Evolutionary conservation across 306 rosid genomes (phyloP).

Genomic region (Cicer pinnatifidum): DNA sequence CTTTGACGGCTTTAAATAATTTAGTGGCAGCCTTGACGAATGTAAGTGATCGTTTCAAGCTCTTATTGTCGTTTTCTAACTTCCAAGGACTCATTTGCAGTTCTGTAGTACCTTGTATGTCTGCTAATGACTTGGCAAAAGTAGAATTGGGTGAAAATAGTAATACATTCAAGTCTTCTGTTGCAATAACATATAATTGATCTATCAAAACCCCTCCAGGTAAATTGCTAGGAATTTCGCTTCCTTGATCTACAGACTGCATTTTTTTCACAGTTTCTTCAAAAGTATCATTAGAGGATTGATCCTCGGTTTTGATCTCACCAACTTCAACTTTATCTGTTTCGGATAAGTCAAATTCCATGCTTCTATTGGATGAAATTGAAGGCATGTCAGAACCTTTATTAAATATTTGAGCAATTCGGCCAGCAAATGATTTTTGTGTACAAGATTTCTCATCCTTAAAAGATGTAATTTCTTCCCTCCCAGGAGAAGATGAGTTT

Average conservation of each 20-base stretch:
- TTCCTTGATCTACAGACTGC: slow-evolving; percentile 66
- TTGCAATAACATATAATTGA: slow-evolving; percentile 68
- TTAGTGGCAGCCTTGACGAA: slow-evolving; percentile 79
- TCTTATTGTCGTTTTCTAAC: slow-evolving; percentile 58
- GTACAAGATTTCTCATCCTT: slow-evolving; percentile 62
- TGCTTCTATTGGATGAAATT: slow-evolving; percentile 43
- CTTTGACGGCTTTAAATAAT: slow-evolving; percentile 78
- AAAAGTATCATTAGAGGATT: slow-evolving; percentile 54
- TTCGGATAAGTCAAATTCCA: slow-evolving; percentile 66
- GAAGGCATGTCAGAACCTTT: slow-evolving; percentile 60
- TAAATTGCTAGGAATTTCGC: slow-evolving; percentile 72
- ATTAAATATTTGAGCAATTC: slow-evolving; percentile 74
- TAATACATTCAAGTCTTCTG: slow-evolving; percentile 67
- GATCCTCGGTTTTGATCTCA: slow-evolving; percentile 65
- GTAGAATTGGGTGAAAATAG: slow-evolving; percentile 69
- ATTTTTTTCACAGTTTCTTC: slow-evolving; percentile 66
- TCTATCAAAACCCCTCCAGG: slow-evolving; percentile 89
- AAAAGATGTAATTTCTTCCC: slow-evolving; percentile 54
- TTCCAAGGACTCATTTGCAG: slow-evolving; percentile 71
- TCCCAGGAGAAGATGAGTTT: slow-evolving; percentile 62
- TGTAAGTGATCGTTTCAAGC: slow-evolving; percentile 65
- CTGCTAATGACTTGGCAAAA: slow-evolving; percentile 66
- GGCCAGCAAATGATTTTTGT: slow-evolving; percentile 75
- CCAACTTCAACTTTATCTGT: slow-evolving; percentile 46
- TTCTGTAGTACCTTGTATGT: slow-evolving; percentile 73